Evolutionary conservation across 2,329 filamentous ascomycete species (phyloP), one percentile per base, ranked within the genome.

Genomic region (Claviceps fusiformis): DNA sequence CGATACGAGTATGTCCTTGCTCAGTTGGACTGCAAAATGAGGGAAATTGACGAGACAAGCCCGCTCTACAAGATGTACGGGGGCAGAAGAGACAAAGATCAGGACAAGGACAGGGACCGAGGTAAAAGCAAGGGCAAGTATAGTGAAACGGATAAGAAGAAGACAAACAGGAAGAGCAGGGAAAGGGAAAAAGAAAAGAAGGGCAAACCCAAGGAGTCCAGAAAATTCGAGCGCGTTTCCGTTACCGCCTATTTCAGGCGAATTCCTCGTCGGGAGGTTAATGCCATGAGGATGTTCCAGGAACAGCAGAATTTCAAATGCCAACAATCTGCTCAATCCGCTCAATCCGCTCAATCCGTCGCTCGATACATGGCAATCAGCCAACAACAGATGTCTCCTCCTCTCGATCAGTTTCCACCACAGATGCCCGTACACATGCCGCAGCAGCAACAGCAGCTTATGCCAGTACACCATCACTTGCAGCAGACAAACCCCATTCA

Each of bases 181-280:
- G 60, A 60, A 2, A 31, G n/a, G 6, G 41, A 52, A n/a, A 29
- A 35, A 33, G 43, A 49, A 13, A 48, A 44, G 54, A 33, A 52
- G 7, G 59, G 58, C 49, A 59, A 64, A 55, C 37, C 50, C 31
- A 69, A 65, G 59, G 59, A 63, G 5, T 69, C 63, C 58, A 64
- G 55, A 50, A 62, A 60, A n/a, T 62, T 62, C 15, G 71, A 76
- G 59, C 68, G 69, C 10, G 59, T 70, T 9, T 70, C 71, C 10
- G 63, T 79, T 46, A 75, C 68, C 1, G 71, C 70, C 11, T 78
- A 76, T 61, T 78, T 75, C 60, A 73, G 71, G 59, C 66, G 71
- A 9, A 63, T 64, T 3, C 74, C 73, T 1, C 65, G 63, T 27
- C 57, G 59, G 1, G 64, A 57, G 13, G 44, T 67, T 7, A 62